Base-by-base conservation (phyloP, 2,329 filamentous ascomycete genomes). In the Setomelanomma holmii region DNA sequence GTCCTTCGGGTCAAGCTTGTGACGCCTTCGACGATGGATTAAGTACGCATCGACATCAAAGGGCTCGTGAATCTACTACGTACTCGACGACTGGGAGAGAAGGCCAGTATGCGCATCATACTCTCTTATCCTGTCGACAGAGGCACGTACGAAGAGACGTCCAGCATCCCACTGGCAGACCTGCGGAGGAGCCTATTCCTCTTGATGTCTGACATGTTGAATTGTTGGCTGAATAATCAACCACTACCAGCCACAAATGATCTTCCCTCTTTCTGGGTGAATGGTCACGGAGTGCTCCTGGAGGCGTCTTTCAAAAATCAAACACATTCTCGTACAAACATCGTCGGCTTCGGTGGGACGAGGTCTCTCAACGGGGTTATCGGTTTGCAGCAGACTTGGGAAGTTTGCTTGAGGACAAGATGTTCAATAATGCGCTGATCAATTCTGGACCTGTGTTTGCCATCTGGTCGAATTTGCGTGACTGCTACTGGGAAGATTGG, bases 21-120 rank as follows among this genome's bases (percentile, higher is more conserved):
- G 7, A 35, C 12, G 4, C 7, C 10, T 11, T 21, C 42, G 12
- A 35, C 30, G 7, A 12, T 45, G 17, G 42, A 45, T 5, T 11
- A 45, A 35, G 17, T 45, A 12, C 42, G 27, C 20, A 45, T 45
- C 42, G 30, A 45, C 7, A 16, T 35, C 30, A 35, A 22, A 14
- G 27, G 8, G 5, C 17, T 45, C n/a, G n/a, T n/a, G n/a, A n/a
- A n/a, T n/a, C n/a, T n/a, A n/a, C n/a, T n/a, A n/a, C n/a, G n/a
- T n/a, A n/a, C n/a, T n/a, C n/a, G n/a, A n/a, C n/a, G n/a, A n/a
- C n/a, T n/a, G n/a, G n/a, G n/a, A n/a, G n/a, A n/a, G n/a, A n/a
- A 34, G 23, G 12, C 6, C 12, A n/a, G 22, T 35, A 35, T 35
- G 11, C 17, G 19, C 5, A 23, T 45, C 27, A 22, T 30, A 10